Percentiles rank a stretch among this genome's conserved stretches.
phyloP scores from a whole-genome alignment of 345 rosid species.

The Salix dunnii region DNA sequence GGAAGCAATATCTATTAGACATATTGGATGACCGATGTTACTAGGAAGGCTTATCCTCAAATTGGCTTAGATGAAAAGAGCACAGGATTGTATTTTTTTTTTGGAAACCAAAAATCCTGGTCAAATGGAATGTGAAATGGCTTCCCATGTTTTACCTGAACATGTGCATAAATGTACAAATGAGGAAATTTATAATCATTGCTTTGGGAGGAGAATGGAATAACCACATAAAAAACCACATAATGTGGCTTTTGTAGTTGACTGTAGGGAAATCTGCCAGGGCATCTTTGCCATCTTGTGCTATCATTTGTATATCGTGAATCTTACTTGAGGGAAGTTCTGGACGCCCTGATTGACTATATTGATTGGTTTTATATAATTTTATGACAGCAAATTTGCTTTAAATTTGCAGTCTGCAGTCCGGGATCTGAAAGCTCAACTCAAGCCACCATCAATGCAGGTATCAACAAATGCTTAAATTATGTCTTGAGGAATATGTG shows the following conservation, averaged over 20 bases:
- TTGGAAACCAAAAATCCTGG: not conserved
- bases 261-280: not conserved
- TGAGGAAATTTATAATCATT: not conserved
- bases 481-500: not conserved
- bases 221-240: not conserved
- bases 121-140: not conserved
- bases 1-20: no score
- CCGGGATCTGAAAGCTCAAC: constrained; percentile 85
- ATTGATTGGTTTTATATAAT: not conserved
- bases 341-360: not conserved
- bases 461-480: constrained; percentile 30
- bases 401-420: constrained; percentile 70
- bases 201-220: not conserved
- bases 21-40: no score
- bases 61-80: no score
- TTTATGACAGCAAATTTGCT: constrained; percentile 4
- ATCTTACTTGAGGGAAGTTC: not conserved
- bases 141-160: not conserved
- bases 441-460: constrained; percentile 98
- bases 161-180: not conserved
- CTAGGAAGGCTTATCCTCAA: no score
- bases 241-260: not conserved
- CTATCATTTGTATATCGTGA: no score
- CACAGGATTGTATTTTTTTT: not conserved
- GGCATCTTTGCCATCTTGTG: not conserved